Conservation (phyloP, 2,329 filamentous ascomycete genomes). For the Chaetomiaceae sp. region DNA sequence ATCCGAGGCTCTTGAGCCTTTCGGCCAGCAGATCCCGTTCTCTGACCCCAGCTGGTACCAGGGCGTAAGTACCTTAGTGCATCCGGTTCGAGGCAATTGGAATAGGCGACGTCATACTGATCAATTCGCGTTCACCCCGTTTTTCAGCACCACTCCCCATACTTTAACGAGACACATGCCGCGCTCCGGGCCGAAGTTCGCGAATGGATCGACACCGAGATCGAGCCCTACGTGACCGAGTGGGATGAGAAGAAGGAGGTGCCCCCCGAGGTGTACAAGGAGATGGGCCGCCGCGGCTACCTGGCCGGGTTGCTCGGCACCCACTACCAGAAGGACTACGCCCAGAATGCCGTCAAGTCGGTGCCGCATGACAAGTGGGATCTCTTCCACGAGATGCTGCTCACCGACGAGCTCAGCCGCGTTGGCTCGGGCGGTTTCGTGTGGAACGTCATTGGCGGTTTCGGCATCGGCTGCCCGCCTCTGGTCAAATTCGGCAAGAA, state of each 20-base stretch:
- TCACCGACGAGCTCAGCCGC: conserved; percentile 92
- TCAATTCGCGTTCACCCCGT: conserved; percentile 14
- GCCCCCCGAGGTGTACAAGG: conserved; percentile 84
- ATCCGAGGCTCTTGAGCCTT: conserved; percentile 74
- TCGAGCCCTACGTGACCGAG: conserved; percentile 88
- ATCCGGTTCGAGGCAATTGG: too few relatives aligned
- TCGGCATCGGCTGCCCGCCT: conserved; percentile 89
- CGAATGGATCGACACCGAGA: conserved; percentile 82
- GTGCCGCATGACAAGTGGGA: conserved; percentile 91
- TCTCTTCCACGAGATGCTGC: conserved; percentile 92
- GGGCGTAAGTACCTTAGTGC: conserved; percentile 54
- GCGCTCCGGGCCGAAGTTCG: conserved; percentile 87
- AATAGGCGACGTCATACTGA: background rate
- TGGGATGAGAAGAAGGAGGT: conserved; percentile 96
- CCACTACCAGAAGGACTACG: conserved; percentile 73
- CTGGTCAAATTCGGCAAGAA: conserved; percentile 89
- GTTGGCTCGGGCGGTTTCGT: conserved; percentile 87
- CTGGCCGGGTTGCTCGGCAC: conserved; percentile 86
- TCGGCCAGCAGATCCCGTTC: conserved; percentile 83
- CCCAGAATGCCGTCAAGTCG: conserved; percentile 65
- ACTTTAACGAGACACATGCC: conserved; percentile 91
- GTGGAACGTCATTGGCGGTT: conserved; percentile 96
- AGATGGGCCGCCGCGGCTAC: conserved; percentile 90
- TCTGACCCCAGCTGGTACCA: conserved; percentile 94
- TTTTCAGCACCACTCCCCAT: conserved; percentile 97